Base-by-base conservation (phyloP, 108 stramenopile genomes). In the Ochromonas danica region DNA sequence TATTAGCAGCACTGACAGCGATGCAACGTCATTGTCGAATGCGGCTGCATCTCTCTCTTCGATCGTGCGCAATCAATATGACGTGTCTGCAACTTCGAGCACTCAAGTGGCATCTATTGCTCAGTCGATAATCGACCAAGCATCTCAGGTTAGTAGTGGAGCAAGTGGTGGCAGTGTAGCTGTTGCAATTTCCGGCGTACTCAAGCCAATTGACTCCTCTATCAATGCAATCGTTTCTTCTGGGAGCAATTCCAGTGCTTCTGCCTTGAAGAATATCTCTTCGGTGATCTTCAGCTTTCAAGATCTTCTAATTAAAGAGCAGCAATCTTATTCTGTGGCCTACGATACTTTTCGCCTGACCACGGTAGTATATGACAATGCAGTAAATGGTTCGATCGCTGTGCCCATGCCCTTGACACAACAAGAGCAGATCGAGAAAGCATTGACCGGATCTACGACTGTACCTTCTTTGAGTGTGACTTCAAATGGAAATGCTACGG, bases 181-280 rank as follows among this genome's bases (percentile, higher is more conserved):
- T 17, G 10, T 57, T 10, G 22, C 10, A 10, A 57, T 57, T 57
- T 57, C 51, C 17, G 22, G 17, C 17, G 10, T 57, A 57, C 51
- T 57, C 51, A 57, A 57, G 10, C 51, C 51, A 17, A 57, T 57
- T 22, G 51, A 57, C 51, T 57, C 51, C 10, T 10, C 51, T 22
- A 57, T 57, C 51, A 17, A 10, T 57, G 51, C 51, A 17, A 22
- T 57, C 51, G 51, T 57, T 57, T 57, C 51, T 57, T 57, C 51
- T 57, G 51, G 51, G 17, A 57, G 51, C 51, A 57, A 57, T 22
- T 57, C 51, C 22, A 57, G 51, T 57, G 51, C 51, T 17, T 10
- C 17, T 57, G 51, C 51, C 51, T 57, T 57, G 51, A 57, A 57
- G 51, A 57, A 57, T 57, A 57, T 57, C 22, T 57, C 51, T 57